phyloP scores from a whole-genome alignment of 306 rosid genomes.

The Mimosa bimucronata region DNA sequence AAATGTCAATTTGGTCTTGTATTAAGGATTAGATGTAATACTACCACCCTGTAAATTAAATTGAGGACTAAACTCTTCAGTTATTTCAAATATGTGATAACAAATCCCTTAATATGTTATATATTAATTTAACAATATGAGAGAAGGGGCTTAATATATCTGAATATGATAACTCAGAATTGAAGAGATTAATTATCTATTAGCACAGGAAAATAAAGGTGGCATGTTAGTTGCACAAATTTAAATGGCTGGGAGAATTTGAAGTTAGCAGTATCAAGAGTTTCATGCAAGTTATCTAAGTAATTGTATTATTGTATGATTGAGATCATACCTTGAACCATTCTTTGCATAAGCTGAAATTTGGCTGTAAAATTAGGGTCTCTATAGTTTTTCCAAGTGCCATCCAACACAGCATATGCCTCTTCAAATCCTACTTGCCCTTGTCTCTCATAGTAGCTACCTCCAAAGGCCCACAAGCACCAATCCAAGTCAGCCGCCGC shows the following conservation, averaged over 20 bases:
- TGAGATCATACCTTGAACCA: slow-evolving; percentile 39
- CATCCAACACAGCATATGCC: slow-evolving; percentile 44
- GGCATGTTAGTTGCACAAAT: too few species aligned
- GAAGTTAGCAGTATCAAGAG: too few species aligned
- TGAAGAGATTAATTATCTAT: too few species aligned
- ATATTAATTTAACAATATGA: too few species aligned
- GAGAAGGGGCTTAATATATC: background rate
- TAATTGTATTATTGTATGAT: background rate
- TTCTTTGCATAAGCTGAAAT: slow-evolving; percentile 46
- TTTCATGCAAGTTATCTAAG: too few species aligned
- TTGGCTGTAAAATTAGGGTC: slow-evolving; percentile 38
- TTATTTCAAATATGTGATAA: background rate
- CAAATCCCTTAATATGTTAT: background rate
- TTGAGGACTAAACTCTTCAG: background rate
- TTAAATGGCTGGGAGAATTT: too few species aligned
- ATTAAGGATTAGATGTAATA: too few species aligned
- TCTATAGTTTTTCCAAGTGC: slow-evolving; percentile 37
- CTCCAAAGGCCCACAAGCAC: slow-evolving; percentile 51
- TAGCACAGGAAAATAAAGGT: too few species aligned
- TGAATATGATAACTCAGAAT: too few species aligned
- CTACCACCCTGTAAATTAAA: too few species aligned
- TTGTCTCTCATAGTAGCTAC: slow-evolving; percentile 50
- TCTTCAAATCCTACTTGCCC: slow-evolving; percentile 31
- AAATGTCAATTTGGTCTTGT: too few species aligned
- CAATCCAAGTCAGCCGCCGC: slow-evolving; percentile 51